Base-by-base conservation (phyloP, 2,329 filamentous ascomycete species). In the Penicillium griseofulvum region DNA sequence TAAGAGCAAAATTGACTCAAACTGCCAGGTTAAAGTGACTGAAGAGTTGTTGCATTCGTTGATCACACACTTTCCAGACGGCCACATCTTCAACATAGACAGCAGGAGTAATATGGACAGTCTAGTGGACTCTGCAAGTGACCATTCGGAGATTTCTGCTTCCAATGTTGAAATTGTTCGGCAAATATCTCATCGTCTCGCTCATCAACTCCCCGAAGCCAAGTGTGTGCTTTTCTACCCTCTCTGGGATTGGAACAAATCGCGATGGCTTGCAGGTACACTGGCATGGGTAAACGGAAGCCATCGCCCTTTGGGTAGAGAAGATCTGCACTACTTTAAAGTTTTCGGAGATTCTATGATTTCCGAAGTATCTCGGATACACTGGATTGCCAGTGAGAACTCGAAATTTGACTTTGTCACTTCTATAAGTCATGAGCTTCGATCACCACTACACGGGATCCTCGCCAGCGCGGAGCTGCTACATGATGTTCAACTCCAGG, bases 351-450 rank as follows among this genome's bases (percentile, higher is more conserved):
- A 72, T 48, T 63, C 68, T 0, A 65, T 75, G 4, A 66, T 73
- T 8, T 69, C 71, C 1, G 70, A 73, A 39, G 66, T 73, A 16
- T 66, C 68, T 12, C 66, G 71, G 11, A 58, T 71, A 12, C 65
- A 74, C n/a, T 70, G 69, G 56, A 64, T 51, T 4, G 60, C 67
- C 2, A 67, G 65, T 1, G 78, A 81, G 36, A 74, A 74, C 49
- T 75, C 78, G 10, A 83, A 83, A 55, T 75, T 76, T 0, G 79
- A 81, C 12, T 80, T 83, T 41, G 75, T 83, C 16, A 76, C 77
- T 0, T 78, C 76, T 0, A 79, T 83, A 26, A 79, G 75, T 28
- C 81, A 83, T 59, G 81, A 83, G 57, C 68, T 83, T 8, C 71
- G 79, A 5, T 76, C 67, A 34, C 81, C 74, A 22, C 67, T 77